Conservation (phyloP, 371 early-diverging fungal species). For the Rhizopus stolonifer region DNA sequence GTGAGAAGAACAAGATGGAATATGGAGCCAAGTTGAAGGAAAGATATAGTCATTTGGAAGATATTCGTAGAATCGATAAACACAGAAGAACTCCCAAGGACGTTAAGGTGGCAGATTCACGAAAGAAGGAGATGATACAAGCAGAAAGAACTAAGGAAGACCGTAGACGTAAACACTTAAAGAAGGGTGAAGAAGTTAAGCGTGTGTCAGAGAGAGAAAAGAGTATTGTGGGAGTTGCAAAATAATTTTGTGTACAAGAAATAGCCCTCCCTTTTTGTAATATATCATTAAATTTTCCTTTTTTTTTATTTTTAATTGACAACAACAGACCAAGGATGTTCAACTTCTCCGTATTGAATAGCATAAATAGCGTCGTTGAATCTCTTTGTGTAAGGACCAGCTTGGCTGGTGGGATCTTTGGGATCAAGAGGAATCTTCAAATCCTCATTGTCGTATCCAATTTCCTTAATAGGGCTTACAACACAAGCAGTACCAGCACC, state of each 20-base stretch:
- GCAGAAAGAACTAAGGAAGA: constrained; percentile 84
- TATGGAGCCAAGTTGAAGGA: constrained; percentile 90
- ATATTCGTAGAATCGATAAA: constrained; percentile 85
- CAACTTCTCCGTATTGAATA: constrained; percentile 92
- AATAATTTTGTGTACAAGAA: constrained; percentile 36
- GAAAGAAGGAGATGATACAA: constrained; percentile 80
- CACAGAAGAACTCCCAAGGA: constrained; percentile 86
- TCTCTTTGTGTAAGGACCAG: constrained; percentile 87
- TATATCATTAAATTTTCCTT: background rate
- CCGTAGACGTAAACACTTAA: constrained; percentile 73
- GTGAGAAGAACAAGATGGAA: constrained; percentile 81
- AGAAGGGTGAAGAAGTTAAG: constrained; percentile 63
- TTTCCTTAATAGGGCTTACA: constrained; percentile 88
- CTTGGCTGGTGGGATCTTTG: constrained; percentile 72
- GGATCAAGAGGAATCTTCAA: constrained; percentile 89
- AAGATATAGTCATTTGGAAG: constrained; percentile 91
- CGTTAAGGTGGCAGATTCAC: constrained; percentile 74
- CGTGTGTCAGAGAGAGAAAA: constrained; percentile 79
- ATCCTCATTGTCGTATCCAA: constrained; percentile 71
- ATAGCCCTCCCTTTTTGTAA: background rate
- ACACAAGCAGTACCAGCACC: constrained; percentile 97
- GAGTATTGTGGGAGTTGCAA: constrained; percentile 73
- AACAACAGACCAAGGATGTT: constrained; percentile 72
- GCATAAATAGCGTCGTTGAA: constrained; percentile 87
- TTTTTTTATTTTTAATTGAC: constrained; percentile 36